Conservation (phyloP, 345 rosid genomes). For the Populus davidiana region DNA sequence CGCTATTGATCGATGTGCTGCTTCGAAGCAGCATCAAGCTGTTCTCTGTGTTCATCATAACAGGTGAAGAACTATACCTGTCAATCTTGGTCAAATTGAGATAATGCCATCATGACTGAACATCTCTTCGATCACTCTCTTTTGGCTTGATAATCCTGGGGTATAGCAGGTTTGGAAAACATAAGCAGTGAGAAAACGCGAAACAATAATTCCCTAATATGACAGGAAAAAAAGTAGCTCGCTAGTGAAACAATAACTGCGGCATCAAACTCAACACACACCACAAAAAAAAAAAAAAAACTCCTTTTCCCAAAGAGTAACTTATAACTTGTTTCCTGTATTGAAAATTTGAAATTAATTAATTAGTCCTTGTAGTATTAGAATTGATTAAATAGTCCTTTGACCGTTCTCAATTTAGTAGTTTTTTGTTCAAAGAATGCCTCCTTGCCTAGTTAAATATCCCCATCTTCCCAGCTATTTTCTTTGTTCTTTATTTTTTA, state of each 20-base stretch:
- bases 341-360: not conserved
- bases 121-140: conserved; percentile 16
- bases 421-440: not conserved
- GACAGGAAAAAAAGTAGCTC: not conserved
- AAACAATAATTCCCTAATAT: not conserved
- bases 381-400: not conserved
- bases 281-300: too few species aligned
- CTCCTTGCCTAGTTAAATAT: not conserved
- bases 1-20: not conserved
- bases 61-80: conserved; percentile 3
- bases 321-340: not conserved
- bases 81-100: not conserved
- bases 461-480: not conserved
- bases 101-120: not conserved
- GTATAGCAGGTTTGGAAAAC: not conserved
- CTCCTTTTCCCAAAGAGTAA: not conserved
- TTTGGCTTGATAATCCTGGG: conserved; percentile 25
- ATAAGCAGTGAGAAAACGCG: not conserved
- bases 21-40: not conserved
- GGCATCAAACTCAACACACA: too few species aligned
- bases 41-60: conserved; percentile 6
- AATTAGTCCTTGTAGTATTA: not conserved
- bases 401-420: not conserved
- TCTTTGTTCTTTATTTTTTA: not conserved
- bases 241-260: not conserved